These are phyloP conservation scores for Amyloporia xantha DNA, from an alignment of 768 basidiomycete species.

Conservation along the genomic window DNA sequence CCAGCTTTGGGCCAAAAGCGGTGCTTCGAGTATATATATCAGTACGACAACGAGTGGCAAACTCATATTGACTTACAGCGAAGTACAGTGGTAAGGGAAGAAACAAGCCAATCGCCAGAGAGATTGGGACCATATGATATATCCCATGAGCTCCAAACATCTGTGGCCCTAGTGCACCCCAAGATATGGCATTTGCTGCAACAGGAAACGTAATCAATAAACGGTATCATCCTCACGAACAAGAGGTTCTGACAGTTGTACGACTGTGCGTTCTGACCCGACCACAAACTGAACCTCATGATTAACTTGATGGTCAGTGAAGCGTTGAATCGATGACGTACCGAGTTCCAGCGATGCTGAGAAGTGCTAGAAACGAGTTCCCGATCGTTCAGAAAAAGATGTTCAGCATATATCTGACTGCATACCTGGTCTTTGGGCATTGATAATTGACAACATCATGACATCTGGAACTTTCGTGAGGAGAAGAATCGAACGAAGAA, in stretches of 20 bases:
- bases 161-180: slow-evolving; percentile 42
- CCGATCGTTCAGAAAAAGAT: background rate
- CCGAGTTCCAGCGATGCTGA: slow-evolving; percentile 44
- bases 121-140: slow-evolving; percentile 22
- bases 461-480: slow-evolving; percentile 12
- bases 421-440: slow-evolving; percentile 8
- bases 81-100: slow-evolving; percentile 53
- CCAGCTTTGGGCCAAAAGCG: slow-evolving; percentile 42
- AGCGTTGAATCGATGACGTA: background rate
- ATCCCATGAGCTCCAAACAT: slow-evolving; percentile 11
- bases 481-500: background rate
- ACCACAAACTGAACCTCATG: too few relatives aligned
- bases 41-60: background rate
- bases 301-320: background rate
- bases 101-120: slow-evolving; percentile 42
- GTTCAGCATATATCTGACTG: background rate
- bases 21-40: slow-evolving; percentile 3
- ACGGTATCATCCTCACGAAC: background rate
- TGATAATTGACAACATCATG: slow-evolving; percentile 25
- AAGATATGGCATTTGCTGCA: slow-evolving; percentile 38
- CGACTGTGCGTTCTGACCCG: slow-evolving; percentile 43
- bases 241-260: slow-evolving; percentile 30
- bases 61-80: slow-evolving; percentile 9
- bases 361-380: slow-evolving; percentile 20
- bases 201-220: too few relatives aligned